Evolutionary conservation across 2,329 filamentous ascomycete species (phyloP).

Genomic region (Phialocephala subalpina): DNA sequence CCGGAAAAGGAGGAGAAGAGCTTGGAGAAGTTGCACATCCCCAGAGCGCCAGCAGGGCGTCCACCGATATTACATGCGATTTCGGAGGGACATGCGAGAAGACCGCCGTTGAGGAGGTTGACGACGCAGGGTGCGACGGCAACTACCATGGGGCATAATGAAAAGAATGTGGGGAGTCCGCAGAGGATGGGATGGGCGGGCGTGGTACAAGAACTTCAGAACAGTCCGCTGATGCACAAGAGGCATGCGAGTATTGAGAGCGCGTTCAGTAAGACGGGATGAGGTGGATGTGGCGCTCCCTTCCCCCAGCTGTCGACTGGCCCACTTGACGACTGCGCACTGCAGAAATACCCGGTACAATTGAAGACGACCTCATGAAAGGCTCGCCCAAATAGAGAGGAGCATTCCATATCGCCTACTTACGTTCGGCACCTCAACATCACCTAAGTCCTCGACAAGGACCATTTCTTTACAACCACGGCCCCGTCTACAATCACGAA

Average conservation of each 20-base stretch:
- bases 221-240: slow-evolving; percentile 66
- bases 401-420: neutral
- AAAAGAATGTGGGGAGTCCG: slow-evolving; percentile 53
- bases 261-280: neutral
- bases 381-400: neutral
- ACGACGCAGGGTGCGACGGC: slow-evolving; percentile 54
- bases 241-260: slow-evolving; percentile 53
- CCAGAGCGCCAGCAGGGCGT: slow-evolving; percentile 32
- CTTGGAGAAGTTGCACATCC: slow-evolving; percentile 36
- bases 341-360: neutral
- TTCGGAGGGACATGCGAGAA: slow-evolving; percentile 39
- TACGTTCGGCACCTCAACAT: no score
- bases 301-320: neutral
- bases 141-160: slow-evolving; percentile 59
- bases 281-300: neutral
- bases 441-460: neutral
- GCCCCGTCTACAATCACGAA: neutral
- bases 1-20: slow-evolving; percentile 31
- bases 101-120: slow-evolving; percentile 57
- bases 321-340: neutral
- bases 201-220: slow-evolving; percentile 69
- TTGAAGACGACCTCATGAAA: neutral
- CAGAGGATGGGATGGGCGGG: slow-evolving; percentile 68
- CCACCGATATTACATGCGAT: slow-evolving; percentile 37
- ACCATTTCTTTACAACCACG: neutral